Evolutionary conservation across 108 stramenopile genomes (phyloP).

Genomic region (Craspedostauros australis): DNA sequence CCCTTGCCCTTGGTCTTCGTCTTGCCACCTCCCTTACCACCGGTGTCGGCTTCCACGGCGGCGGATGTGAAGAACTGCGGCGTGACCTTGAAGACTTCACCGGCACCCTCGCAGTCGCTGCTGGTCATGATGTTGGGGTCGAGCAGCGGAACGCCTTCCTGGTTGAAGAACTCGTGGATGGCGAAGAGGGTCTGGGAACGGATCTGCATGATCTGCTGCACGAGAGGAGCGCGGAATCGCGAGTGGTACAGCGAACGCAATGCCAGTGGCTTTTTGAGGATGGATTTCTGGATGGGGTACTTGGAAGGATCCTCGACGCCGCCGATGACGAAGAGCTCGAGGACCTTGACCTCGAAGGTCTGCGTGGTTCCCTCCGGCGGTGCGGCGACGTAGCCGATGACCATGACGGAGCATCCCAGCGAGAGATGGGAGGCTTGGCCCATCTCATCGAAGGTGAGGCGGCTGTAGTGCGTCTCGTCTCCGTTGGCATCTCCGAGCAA

Average conservation of each 20-base stretch:
- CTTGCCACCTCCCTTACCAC: no score
- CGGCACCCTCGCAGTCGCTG: constrained; percentile 94
- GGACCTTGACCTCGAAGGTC: constrained; percentile 45
- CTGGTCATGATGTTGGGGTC: constrained; percentile 73
- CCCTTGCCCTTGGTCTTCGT: not conserved
- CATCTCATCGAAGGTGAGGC: constrained; percentile 47
- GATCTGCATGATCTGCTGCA: constrained; percentile 52
- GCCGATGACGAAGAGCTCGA: constrained; percentile 45
- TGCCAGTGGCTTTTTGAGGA: constrained; percentile 49
- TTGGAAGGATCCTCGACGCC: constrained; percentile 39
- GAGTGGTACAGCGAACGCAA: constrained; percentile 44
- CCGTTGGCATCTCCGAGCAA: not conserved
- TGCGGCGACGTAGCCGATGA: constrained; percentile 42
- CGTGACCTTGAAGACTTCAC: constrained; percentile 81
- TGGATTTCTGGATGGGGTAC: constrained; percentile 64
- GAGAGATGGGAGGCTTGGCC: constrained; percentile 29
- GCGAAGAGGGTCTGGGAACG: constrained; percentile 51
- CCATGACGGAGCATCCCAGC: constrained; percentile 43
- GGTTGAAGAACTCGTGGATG: constrained; percentile 59
- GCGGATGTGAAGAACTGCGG: constrained; percentile 55
- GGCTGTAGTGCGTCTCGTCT: constrained; percentile 38
- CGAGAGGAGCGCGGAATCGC: constrained; percentile 48
- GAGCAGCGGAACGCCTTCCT: constrained; percentile 45
- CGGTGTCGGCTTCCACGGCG: not conserved
- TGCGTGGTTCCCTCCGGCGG: constrained; percentile 60